Percentiles rank a stretch among this genome's conserved stretches.
phyloP scores from a whole-genome alignment of 139 green algal species.

The Haematococcus lacustris region DNA sequence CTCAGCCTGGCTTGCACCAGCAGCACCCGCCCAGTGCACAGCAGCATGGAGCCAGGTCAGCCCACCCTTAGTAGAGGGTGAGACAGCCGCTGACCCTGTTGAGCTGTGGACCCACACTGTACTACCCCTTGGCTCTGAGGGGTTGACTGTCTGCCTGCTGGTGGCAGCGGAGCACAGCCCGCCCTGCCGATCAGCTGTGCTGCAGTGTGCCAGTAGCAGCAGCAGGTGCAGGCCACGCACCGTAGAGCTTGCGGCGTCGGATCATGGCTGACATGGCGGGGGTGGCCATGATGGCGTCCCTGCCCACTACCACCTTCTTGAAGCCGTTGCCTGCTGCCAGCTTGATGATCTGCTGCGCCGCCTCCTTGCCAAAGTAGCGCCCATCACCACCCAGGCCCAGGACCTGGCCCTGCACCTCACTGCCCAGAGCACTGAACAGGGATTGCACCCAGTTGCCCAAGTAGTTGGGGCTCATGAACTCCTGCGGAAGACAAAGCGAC shows the following conservation, averaged over 20 bases:
- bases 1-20: too few species aligned
- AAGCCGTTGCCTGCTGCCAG: conserved; percentile 67
- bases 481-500: conserved; percentile 17
- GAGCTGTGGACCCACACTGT: too few species aligned
- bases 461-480: conserved; percentile 91
- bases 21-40: too few species aligned
- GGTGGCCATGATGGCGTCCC: conserved; percentile 93
- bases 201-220: not conserved
- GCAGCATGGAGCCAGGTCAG: too few species aligned
- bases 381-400: conserved; percentile 94
- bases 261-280: conserved; percentile 96
- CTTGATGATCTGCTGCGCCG: conserved; percentile 94
- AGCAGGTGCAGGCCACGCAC: conserved; percentile 26
- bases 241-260: conserved; percentile 75
- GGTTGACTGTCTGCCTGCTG: too few species aligned
- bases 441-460: conserved; percentile 97
- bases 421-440: conserved; percentile 82
- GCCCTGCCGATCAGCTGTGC: too few species aligned
- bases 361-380: conserved; percentile 97
- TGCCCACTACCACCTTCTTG: conserved; percentile 79
- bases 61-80: too few species aligned
- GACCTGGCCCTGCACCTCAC: conserved; percentile 75
- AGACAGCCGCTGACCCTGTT: too few species aligned
- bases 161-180: too few species aligned
- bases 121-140: too few species aligned